phyloP scores from a whole-genome alignment of 2,329 filamentous ascomycete species.

The Talaromyces sp. region DNA sequence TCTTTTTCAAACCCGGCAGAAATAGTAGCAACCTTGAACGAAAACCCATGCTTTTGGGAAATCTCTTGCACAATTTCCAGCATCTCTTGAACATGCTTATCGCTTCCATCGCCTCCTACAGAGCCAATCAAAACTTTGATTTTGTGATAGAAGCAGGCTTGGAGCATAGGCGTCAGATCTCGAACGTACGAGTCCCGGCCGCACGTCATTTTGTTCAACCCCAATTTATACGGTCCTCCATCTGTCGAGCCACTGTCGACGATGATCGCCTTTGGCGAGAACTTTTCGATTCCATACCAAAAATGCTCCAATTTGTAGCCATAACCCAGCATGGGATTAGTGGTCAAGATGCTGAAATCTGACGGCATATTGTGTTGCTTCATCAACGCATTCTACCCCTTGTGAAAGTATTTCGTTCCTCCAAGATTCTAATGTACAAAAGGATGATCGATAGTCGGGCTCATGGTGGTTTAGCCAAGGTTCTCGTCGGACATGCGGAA shows the following conservation, averaged over 20 bases:
- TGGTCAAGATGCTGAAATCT: slow-evolving; percentile 41
- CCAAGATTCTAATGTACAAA: too few species aligned
- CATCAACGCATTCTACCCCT: not conserved
- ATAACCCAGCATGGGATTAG: slow-evolving; percentile 51
- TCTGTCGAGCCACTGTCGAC: slow-evolving; percentile 34
- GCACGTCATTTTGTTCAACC: slow-evolving; percentile 36
- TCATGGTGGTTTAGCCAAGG: not conserved
- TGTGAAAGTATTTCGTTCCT: too few species aligned
- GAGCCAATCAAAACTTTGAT: slow-evolving; percentile 45
- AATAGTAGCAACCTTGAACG: slow-evolving; percentile 32
- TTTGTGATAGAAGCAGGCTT: slow-evolving; percentile 31
- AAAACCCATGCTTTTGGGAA: slow-evolving; percentile 25
- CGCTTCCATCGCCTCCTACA: slow-evolving; percentile 48
- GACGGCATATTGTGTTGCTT: not conserved
- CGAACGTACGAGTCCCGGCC: slow-evolving; percentile 40
- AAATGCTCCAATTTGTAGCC: slow-evolving; percentile 44
- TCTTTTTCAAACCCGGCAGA: slow-evolving; percentile 40
- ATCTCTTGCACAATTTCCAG: slow-evolving; percentile 40
- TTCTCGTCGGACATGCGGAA: not conserved
- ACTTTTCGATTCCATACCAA: slow-evolving; percentile 40
- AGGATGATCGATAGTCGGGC: not conserved
- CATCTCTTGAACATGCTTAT: slow-evolving; percentile 44
- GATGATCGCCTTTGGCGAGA: slow-evolving; percentile 24
- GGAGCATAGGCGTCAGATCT: slow-evolving; percentile 43
- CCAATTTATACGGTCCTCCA: slow-evolving; percentile 29